Evolutionary conservation across 805 yeast species (phyloP), one percentile per base, ranked within the genome.

Genomic region (Pichia deserticola): DNA sequence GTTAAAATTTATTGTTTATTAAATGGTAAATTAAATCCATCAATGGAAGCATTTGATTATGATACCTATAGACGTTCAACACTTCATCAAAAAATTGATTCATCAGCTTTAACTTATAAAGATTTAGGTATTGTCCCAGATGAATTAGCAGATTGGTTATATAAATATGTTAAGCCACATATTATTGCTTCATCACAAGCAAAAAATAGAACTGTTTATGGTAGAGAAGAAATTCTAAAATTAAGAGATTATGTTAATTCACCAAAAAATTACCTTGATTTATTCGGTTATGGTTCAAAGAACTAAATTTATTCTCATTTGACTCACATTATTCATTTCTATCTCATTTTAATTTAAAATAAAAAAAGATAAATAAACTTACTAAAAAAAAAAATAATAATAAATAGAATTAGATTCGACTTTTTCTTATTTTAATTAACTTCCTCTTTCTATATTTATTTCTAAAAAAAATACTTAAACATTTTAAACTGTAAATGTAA

Each of bases 31-130:
- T 67, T 69, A 45, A 81, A 81, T 53, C 75, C 77, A 53, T 52
- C 54, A 40, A 41, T 62, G 54, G 55, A 53, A 15, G 52, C 63
- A 5, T 43, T 79, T 52, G 84, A 81, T 60, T 78, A 86, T 30
- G 96, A 88, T 66, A 82, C 82, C 65, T 76, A 84, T 49, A 85
- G 81, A 67, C 81, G 95, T 70, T 81, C 81, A 67, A 74, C 77
- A 59, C 74, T 84, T 51, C 74, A 84, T 68, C 95, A 88, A 67
- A 61, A 60, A 25, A 73, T 82, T 53, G 86, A 82, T 60, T 74
- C 77, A 33, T 61, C 64, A 13, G 89, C 88, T 29, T 71, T 74
- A 60, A 78, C 84, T 13, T 87, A 83, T 66, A 70, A 68, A 35
- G 93, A 87, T 62, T 75, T 87, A 59, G 93, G 87, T 42, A 79